A percentile compares a stretch with the other conserved stretches of the same genome.
These are phyloP conservation scores for Pyricularia sp. DNA, from an alignment of 2,329 filamentous ascomycete genomes.

Conservation along the genomic window DNA sequence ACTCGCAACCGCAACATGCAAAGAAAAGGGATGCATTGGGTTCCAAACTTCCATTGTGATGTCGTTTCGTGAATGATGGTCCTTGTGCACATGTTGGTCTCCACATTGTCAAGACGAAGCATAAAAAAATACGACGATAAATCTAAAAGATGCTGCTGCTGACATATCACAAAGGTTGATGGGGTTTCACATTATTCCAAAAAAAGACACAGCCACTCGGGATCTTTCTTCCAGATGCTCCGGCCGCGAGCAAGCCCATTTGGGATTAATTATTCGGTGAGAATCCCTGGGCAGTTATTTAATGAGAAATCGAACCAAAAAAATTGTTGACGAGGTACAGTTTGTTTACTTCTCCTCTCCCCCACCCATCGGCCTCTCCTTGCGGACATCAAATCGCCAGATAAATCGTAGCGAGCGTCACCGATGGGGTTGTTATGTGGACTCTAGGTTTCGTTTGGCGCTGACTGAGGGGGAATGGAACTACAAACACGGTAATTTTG, in stretches of 20 bases:
- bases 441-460: not conserved
- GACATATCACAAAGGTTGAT: not conserved
- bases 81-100: not conserved
- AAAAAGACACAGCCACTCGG: not conserved
- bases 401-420: not conserved
- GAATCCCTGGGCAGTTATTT: not conserved
- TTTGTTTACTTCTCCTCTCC: not conserved
- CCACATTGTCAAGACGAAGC: not conserved
- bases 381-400: not conserved
- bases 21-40: not conserved
- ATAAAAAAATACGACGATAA: not conserved
- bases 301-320: not conserved
- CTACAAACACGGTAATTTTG: not conserved
- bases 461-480: not conserved
- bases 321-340: not conserved
- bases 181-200: not conserved
- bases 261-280: not conserved
- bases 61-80: not conserved
- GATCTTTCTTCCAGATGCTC: not conserved
- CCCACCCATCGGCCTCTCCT: not conserved
- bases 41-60: not conserved
- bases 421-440: not conserved
- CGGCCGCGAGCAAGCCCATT: not conserved
- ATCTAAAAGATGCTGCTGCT: not conserved
- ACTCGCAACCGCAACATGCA: not conserved